Conservation (phyloP, 768 basidiomycete species). For the Holtermannia corniformis region DNA sequence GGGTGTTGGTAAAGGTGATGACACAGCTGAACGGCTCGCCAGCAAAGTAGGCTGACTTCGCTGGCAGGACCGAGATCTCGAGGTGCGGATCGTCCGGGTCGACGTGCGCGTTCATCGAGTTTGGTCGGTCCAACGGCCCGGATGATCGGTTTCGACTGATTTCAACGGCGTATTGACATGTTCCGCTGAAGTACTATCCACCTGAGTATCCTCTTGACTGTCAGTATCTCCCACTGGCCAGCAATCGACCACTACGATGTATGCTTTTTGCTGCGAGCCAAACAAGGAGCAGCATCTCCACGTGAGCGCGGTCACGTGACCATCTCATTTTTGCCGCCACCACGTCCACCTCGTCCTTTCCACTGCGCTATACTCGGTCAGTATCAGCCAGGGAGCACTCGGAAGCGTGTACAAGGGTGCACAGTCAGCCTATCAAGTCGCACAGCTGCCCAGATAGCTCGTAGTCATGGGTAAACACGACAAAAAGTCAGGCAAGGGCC, state of each 20-base stretch:
- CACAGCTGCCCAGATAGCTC: too few species aligned
- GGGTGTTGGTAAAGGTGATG: constrained; percentile 77
- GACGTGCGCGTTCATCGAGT: too few species aligned
- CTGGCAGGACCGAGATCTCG: constrained; percentile 48
- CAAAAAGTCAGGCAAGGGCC: constrained; percentile 63
- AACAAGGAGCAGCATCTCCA: too few species aligned
- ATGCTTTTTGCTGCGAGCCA: neutral
- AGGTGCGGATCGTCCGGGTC: constrained; percentile 30
- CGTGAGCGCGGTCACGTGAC: neutral
- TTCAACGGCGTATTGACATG: too few species aligned
- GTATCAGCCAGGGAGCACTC: neutral
- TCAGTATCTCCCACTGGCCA: too few species aligned
- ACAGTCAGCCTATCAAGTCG: too few species aligned
- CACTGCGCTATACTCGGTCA: neutral
- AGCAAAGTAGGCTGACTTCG: constrained; percentile 83
- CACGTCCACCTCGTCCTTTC: neutral
- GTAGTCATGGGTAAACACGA: constrained; percentile 42
- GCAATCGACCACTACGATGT: too few species aligned
- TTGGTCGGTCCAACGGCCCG: too few species aligned
- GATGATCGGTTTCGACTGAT: too few species aligned
- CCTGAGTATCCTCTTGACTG: too few species aligned
- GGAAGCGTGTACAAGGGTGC: too few species aligned
- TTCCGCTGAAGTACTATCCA: too few species aligned
- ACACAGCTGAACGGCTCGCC: constrained; percentile 78
- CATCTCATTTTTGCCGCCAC: neutral